Percentiles rank a stretch among this genome's conserved stretches.
These are phyloP conservation scores for Silene conica DNA, from an alignment of 148 eudicot species.

Conservation along the genomic window DNA sequence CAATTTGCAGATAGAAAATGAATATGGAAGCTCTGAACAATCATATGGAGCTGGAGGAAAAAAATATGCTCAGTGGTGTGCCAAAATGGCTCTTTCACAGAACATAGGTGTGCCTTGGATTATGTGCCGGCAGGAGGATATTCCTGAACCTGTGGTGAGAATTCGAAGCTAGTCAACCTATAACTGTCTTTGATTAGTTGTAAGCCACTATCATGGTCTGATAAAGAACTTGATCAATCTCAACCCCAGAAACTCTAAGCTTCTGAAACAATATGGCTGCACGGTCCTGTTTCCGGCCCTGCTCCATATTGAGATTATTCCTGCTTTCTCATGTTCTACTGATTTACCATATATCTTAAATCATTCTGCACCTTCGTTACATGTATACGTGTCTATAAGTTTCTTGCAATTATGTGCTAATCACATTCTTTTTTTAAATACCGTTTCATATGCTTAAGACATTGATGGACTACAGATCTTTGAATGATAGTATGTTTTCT, in stretches of 20 bases:
- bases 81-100: constrained; percentile 84
- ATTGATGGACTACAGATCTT: too few species aligned
- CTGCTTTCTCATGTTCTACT: constrained; percentile 91
- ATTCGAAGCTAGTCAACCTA: neutral
- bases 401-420: too few species aligned
- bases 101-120: constrained; percentile 95
- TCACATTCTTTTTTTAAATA: too few species aligned
- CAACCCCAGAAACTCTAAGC: constrained; percentile 70
- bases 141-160: constrained; percentile 88
- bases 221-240: constrained; percentile 88
- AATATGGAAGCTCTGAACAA: constrained; percentile 75
- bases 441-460: too few species aligned
- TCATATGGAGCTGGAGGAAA: constrained; percentile 84
- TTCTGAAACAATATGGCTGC: constrained; percentile 91
- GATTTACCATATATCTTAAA: constrained; percentile 90
- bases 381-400: too few species aligned
- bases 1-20: constrained; percentile 65
- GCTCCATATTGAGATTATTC: constrained; percentile 87
- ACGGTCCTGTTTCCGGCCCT: constrained; percentile 65
- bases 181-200: too few species aligned
- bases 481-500: neutral
- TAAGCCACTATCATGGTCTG: constrained; percentile 96
- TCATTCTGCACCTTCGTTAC: neutral
- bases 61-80: constrained; percentile 83
- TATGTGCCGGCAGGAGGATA: constrained; percentile 91